Evolutionary conservation across 305 asterid species (phyloP).

Genomic region (Lippia alba): DNA sequence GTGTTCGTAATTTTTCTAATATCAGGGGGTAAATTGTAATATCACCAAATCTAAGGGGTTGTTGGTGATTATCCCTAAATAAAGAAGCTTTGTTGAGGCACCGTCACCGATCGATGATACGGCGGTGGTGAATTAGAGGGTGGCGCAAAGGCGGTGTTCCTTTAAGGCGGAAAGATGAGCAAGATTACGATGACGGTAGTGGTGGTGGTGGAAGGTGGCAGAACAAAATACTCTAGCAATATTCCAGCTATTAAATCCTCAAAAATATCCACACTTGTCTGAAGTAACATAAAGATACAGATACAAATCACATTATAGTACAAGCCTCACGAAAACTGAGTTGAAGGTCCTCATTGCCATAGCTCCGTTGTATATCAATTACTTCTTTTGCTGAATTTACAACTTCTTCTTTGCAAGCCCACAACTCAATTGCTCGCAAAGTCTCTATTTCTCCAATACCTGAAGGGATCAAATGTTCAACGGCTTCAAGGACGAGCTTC

Average conservation of each 20-base stretch:
- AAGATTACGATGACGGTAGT: conserved; percentile 63
- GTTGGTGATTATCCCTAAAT: too few species aligned
- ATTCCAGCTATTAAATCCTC: too few species aligned
- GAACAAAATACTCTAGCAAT: conserved; percentile 38
- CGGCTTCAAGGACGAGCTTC: neutral
- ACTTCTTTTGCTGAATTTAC: neutral
- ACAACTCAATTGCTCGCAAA: neutral
- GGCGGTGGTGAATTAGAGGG: conserved; percentile 64
- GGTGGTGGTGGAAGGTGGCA: conserved; percentile 64
- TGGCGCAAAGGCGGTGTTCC: conserved; percentile 38
- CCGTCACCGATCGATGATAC: conserved; percentile 16
- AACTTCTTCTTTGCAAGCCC: neutral
- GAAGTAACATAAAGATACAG: neutral
- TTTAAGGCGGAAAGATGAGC: conserved; percentile 71
- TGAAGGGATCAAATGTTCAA: neutral
- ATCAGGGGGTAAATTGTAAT: too few species aligned
- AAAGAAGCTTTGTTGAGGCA: too few species aligned
- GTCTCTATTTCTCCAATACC: neutral
- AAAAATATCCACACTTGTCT: too few species aligned
- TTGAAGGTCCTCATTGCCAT: neutral
- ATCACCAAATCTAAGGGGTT: too few species aligned
- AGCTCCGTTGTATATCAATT: neutral
- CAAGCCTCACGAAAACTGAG: neutral
- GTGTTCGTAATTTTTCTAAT: too few species aligned
- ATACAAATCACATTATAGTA: too few species aligned